These are phyloP conservation scores for Cyclotella cryptica DNA, from an alignment of 108 stramenopile genomes.

Conservation along the genomic window DNA sequence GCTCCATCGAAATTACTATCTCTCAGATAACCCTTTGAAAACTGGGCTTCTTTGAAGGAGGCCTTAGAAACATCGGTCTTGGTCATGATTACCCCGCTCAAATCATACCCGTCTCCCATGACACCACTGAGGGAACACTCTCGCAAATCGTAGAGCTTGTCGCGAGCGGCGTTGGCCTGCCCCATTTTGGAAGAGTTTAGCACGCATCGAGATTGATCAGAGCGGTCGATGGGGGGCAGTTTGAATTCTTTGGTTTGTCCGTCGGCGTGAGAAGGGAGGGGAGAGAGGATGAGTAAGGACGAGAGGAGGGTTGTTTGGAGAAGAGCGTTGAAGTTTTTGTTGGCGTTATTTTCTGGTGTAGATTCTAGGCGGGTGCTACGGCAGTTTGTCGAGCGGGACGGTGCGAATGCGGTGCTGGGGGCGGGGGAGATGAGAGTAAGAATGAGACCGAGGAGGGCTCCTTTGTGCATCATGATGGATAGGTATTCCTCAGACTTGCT, in stretches of 20 bases:
- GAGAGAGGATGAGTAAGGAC: slow-evolving; percentile 38
- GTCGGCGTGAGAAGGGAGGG: slow-evolving; percentile 60
- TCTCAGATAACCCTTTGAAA: slow-evolving; percentile 89
- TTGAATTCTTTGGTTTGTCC: slow-evolving; percentile 90
- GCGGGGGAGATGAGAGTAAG: slow-evolving; percentile 16
- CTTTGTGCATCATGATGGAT: slow-evolving; percentile 29
- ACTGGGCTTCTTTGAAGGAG: slow-evolving; percentile 88
- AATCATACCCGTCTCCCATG: slow-evolving; percentile 74
- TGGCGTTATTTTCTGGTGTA: slow-evolving; percentile 1
- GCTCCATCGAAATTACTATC: slow-evolving; percentile 90
- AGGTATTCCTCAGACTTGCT: background rate
- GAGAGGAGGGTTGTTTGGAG: slow-evolving; percentile 24
- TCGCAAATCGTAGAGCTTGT: slow-evolving; percentile 94
- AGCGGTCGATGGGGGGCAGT: slow-evolving; percentile 87
- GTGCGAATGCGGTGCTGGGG: background rate
- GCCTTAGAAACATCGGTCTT: slow-evolving; percentile 86
- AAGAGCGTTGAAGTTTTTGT: slow-evolving; percentile 19
- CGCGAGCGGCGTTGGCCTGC: slow-evolving; percentile 96
- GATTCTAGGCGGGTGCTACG: slow-evolving; percentile 3
- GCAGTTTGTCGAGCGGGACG: background rate
- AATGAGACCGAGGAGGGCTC: slow-evolving; percentile 21
- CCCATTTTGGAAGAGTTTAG: slow-evolving; percentile 89
- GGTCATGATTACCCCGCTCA: slow-evolving; percentile 90
- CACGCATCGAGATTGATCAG: slow-evolving; percentile 81
- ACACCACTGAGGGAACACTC: slow-evolving; percentile 76